phyloP scores from a whole-genome alignment of 78 protist species.

The Mastigamoeba balamuthi region DNA sequence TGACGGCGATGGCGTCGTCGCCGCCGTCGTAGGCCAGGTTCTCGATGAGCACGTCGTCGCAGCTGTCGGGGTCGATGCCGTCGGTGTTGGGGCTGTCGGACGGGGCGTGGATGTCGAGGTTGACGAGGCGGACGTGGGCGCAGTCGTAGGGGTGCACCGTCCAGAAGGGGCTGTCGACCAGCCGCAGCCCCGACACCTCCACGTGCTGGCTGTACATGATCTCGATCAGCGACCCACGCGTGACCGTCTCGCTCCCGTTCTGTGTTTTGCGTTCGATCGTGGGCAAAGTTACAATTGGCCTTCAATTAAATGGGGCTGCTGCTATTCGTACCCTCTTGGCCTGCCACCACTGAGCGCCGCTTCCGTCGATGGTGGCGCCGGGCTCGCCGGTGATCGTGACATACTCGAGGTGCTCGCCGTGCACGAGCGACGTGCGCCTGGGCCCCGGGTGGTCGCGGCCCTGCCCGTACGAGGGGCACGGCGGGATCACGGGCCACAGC shows the following conservation, averaged over 20 bases:
- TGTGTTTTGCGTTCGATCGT: no score
- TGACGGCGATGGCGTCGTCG: conserved; percentile 4
- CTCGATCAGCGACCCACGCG: not conserved
- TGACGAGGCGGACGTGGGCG: not conserved
- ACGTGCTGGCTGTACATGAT: not conserved
- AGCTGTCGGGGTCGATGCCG: conserved; percentile 4
- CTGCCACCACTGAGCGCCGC: not conserved
- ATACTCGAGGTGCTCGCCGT: not conserved
- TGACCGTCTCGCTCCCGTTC: no score
- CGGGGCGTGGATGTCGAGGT: no score
- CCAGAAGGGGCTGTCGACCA: conserved; percentile 2
- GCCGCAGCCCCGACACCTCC: not conserved
- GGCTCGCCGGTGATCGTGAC: not conserved
- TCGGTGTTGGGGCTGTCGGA: conserved; percentile 1
- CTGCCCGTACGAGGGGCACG: not conserved
- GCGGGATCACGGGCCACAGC: not conserved
- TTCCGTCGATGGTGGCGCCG: not conserved
- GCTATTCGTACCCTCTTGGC: not conserved
- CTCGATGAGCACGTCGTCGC: not conserved
- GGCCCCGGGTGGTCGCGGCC: conserved; percentile 1
- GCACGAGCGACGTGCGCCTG: not conserved
- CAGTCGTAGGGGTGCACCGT: not conserved
- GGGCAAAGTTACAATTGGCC: no score
- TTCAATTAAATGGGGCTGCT: no score
- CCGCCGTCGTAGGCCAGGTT: not conserved